Percentiles rank a stretch among this genome's conserved stretches.
Conservation (phyloP, 176 grass and related monocot species). For the Triticum monococcum region DNA sequence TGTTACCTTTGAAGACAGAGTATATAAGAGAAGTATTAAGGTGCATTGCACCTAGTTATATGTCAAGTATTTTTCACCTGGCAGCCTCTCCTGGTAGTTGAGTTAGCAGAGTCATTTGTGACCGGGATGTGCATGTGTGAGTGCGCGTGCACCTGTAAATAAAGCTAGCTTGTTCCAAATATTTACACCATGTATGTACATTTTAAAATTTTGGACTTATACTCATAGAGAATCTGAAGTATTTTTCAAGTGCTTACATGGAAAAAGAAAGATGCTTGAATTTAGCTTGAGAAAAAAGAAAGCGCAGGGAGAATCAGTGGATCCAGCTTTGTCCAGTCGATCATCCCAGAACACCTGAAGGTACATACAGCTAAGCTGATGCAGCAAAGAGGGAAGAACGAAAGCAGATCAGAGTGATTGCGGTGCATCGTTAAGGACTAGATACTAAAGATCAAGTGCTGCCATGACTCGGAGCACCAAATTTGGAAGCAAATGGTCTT, state of each 20-base stretch:
- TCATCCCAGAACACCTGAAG: not conserved
- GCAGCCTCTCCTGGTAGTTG: not conserved
- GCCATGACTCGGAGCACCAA: no score
- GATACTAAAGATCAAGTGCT: not conserved
- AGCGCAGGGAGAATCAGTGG: not conserved
- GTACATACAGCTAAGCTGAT: not conserved
- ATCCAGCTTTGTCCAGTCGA: not conserved
- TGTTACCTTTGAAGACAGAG: not conserved
- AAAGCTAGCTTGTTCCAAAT: not conserved
- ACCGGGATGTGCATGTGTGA: no score
- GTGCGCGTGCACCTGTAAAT: no score
- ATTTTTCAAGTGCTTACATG: not conserved
- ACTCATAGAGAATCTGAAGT: not conserved
- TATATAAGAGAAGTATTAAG: not conserved
- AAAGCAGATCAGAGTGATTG: not conserved
- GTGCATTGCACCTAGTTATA: not conserved
- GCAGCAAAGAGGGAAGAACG: not conserved
- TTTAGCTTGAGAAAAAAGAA: not conserved
- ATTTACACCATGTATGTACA: not conserved
- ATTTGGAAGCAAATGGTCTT: no score
- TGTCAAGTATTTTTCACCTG: not conserved
- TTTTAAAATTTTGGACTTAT: not conserved
- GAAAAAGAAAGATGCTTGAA: not conserved
- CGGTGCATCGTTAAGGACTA: not conserved
- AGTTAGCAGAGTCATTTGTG: not conserved